Base-by-base conservation (phyloP, 1,284 basidiomycete species). In the Volvariella volvacea region DNA sequence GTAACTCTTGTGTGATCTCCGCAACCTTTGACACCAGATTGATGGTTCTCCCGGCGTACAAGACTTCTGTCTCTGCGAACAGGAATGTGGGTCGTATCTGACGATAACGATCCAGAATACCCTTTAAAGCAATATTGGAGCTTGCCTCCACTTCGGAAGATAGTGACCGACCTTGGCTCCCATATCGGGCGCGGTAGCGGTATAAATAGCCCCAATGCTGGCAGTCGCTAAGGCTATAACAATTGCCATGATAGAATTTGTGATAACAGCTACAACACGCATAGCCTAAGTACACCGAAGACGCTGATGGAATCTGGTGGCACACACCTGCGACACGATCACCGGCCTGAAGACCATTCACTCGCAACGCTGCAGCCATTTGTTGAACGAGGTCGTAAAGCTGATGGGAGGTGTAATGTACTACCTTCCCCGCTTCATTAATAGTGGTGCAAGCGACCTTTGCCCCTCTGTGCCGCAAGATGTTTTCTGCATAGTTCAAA, bases 1-100 rank as follows among this genome's bases (percentile, higher is more conserved):
- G 30, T 25, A 51, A 31, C 17, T 41, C 45, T n/a, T 15, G 16
- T 3, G 41, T 41, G 22, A 48, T 22, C 22, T 42, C 44, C 9
- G 39, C 10, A 15, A 43, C 40, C 32, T 49, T 49, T 9, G 42
- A 22, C 20, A 47, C n/a, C 15, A 46, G 15, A 22, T 46, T 25
- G 22, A 42, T 31, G 34, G n/a, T 39, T 21, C 39, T 47, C 12
- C 48, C 49, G 16, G 42, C 49, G 37, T 51, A 51, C 1, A 39
- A 19, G 3, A 46, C 42, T 37, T 51, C 48, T 15, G 47, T 47
- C 22, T 51, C 50, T 20, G 32, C 19, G 30, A 49, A 48, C 17
- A 51, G 25, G 40, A 51, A 44, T 33, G 48, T 51, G 15, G 50
- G 50, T 16, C 30, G 38, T 28, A 51, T 48, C 38, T 51, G 50